Evolutionary conservation across 352 stramenopile species (phyloP), one percentile per base, ranked within the genome.

Genomic region (Pythium chondricola): DNA sequence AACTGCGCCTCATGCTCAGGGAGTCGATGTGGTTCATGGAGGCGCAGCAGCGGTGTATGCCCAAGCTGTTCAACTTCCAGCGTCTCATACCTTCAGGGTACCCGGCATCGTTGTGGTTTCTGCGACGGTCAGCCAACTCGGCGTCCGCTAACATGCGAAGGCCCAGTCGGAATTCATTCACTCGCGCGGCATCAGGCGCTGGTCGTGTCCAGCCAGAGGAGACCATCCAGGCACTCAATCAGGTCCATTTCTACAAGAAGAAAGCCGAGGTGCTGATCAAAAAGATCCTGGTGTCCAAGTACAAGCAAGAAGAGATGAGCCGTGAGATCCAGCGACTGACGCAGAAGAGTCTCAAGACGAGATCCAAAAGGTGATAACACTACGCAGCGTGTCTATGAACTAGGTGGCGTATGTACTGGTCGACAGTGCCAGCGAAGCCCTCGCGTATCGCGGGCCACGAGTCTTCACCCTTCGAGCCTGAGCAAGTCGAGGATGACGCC

Each of bases 401-500:
- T n/a, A n/a, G n/a, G n/a, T n/a, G n/a, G n/a, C n/a, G n/a, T n/a
- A n/a, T n/a, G n/a, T n/a, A n/a, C n/a, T n/a, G n/a, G n/a, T n/a
- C n/a, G n/a, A n/a, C n/a, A n/a, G n/a, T n/a, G n/a, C n/a, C n/a
- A n/a, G n/a, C n/a, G n/a, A n/a, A n/a, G n/a, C n/a, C n/a, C n/a
- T n/a, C n/a, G n/a, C n/a, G n/a, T n/a, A n/a, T n/a, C n/a, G n/a
- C n/a, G n/a, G n/a, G n/a, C n/a, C n/a, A n/a, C n/a, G n/a, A n/a
- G n/a, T 41, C 16, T 18, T 66, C 56, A 91, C 13, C 46, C 57
- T 52, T 93, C 80, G 14, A 93, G 60, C 45, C 86, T 58, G 13
- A 93, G 58, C 30, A 80, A 6, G 57, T 93, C 79, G 61, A 93
- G 65, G 49, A 93, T 90, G 26, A 67, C 69, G 33, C 74, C 76